A percentile compares a stretch with the other conserved stretches of the same genome.
phyloP scores from a whole-genome alignment of 495 filamentous ascomycete genomes.

The Aeminium ludgeri region DNA sequence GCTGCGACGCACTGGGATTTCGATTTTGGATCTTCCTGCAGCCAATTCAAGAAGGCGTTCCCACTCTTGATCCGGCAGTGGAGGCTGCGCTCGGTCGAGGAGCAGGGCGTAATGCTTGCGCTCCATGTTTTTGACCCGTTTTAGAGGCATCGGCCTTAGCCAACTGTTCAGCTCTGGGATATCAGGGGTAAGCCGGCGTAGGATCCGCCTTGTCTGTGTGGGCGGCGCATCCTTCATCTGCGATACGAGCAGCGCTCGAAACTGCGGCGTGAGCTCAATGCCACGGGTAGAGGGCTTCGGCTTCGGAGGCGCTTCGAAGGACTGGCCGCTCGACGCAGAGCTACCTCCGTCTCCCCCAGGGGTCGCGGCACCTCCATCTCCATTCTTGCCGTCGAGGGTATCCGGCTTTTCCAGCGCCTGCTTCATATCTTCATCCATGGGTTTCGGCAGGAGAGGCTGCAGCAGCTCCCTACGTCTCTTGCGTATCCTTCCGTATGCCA shows the following conservation, averaged over 20 bases:
- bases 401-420: neutral
- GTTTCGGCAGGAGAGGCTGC: conserved; percentile 23
- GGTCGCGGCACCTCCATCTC: too few species aligned
- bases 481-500: conserved; percentile 61
- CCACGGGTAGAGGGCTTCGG: too few species aligned
- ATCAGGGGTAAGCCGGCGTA: conserved; percentile 27
- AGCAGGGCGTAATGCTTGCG: conserved; percentile 41
- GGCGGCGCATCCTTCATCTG: conserved; percentile 6
- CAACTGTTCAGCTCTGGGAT: conserved; percentile 49
- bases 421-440: neutral
- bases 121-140: conserved; percentile 39
- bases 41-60: conserved; percentile 41
- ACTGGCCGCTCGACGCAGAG: too few species aligned
- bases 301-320: too few species aligned
- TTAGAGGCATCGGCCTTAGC: conserved; percentile 37
- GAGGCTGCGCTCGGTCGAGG: conserved; percentile 47
- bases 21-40: conserved; percentile 31
- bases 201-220: conserved; percentile 1
- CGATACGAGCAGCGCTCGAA: conserved; percentile 9
- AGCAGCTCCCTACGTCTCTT: conserved; percentile 48
- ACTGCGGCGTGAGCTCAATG: conserved; percentile 10
- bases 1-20: conserved; percentile 18
- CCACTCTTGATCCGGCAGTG: conserved; percentile 52
- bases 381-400: neutral
- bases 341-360: too few species aligned